phyloP scores from a whole-genome alignment of 2,329 filamentous ascomycete genomes.

The Colletotrichum sidae region DNA sequence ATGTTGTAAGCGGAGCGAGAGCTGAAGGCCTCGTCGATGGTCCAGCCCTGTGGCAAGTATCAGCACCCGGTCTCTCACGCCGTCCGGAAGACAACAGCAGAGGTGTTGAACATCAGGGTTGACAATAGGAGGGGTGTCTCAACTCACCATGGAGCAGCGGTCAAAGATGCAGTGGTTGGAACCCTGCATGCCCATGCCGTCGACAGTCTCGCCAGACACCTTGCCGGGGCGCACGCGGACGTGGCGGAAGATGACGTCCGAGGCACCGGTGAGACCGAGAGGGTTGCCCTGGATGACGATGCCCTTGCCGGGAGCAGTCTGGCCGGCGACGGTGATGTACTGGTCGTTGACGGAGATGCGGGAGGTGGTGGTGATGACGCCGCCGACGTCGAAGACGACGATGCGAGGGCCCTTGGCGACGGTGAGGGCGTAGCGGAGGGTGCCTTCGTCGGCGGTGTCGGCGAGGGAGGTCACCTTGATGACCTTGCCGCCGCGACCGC shows the following conservation, averaged over 20 bases:
- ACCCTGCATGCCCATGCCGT: conserved; percentile 50
- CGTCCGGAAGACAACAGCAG: too few species aligned
- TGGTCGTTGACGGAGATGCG: conserved; percentile 57
- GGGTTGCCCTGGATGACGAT: conserved; percentile 47
- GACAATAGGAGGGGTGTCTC: too few species aligned
- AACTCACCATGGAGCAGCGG: conserved; percentile 45
- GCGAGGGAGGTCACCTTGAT: conserved; percentile 51
- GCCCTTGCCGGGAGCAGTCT: conserved; percentile 60
- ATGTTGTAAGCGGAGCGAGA: conserved; percentile 49
- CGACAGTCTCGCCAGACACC: conserved; percentile 45
- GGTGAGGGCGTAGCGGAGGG: conserved; percentile 49
- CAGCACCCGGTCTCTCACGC: too few species aligned
- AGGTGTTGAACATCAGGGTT: too few species aligned
- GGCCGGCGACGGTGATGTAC: conserved; percentile 58
- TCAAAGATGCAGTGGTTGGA: conserved; percentile 50
- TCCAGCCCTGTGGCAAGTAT: conserved; percentile 42
- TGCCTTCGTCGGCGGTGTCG: conserved; percentile 46
- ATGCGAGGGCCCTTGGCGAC: conserved; percentile 56
- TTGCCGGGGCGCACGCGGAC: conserved; percentile 46
- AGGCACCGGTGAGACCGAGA: conserved; percentile 45
- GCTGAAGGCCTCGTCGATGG: conserved; percentile 49
- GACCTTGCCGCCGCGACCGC: conserved; percentile 50
- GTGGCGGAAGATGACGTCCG: conserved; percentile 43
- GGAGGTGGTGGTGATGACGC: conserved; percentile 58
- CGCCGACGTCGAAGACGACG: conserved; percentile 60